phyloP scores from a whole-genome alignment of 441 rosid species.

The Populus tomentosa region DNA sequence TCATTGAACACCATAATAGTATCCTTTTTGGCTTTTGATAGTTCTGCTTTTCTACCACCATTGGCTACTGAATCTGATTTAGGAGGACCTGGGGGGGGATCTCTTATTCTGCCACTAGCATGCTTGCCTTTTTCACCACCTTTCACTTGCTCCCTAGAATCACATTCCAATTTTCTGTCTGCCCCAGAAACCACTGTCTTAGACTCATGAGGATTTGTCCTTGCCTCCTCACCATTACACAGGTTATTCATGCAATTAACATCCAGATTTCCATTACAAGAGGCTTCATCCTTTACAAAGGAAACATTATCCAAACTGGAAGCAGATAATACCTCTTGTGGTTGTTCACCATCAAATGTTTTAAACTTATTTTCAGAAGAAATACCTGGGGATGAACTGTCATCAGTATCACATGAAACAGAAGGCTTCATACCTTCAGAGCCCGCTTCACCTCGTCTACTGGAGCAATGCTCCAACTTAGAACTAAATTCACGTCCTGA shows the following conservation, averaged over 20 bases:
- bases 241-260: constrained; percentile 28
- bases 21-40: constrained; percentile 28
- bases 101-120: constrained; percentile 21
- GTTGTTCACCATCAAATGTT: constrained; percentile 30
- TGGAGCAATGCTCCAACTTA: constrained; percentile 34
- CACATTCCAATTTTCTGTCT: constrained; percentile 34
- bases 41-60: constrained; percentile 34
- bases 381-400: constrained; percentile 29
- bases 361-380: constrained; percentile 42
- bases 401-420: constrained; percentile 33
- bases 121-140: constrained; percentile 30
- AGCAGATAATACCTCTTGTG: constrained; percentile 26
- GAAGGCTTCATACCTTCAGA: constrained; percentile 50
- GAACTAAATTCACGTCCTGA: constrained; percentile 38
- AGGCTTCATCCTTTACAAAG: constrained; percentile 28
- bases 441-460: constrained; percentile 32
- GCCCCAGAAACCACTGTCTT: constrained; percentile 36
- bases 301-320: constrained; percentile 33
- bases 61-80: constrained; percentile 24
- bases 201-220: constrained; percentile 30
- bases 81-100: constrained; percentile 21
- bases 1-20: constrained; percentile 37
- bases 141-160: constrained; percentile 38
- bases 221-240: constrained; percentile 34
- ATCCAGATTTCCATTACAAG: constrained; percentile 33